phyloP scores from a whole-genome alignment of 768 basidiomycete genomes.

The Mycena pura region DNA sequence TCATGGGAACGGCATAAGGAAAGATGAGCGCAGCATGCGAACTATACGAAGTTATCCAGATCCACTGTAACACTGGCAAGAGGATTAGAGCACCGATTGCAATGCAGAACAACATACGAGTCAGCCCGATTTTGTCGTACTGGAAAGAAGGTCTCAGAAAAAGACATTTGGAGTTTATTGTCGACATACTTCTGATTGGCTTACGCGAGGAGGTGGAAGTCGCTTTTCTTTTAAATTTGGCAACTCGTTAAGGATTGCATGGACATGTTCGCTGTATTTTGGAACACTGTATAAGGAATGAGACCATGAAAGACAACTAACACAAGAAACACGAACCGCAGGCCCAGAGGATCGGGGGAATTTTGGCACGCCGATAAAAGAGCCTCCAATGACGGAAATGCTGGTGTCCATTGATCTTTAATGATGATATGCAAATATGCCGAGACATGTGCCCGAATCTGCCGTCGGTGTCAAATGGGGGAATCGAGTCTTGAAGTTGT shows the following conservation, averaged over 20 bases:
- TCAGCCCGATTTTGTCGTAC: constrained; percentile 89
- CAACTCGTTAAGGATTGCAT: constrained; percentile 62
- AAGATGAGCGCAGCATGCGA: constrained; percentile 77
- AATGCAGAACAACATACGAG: constrained; percentile 56
- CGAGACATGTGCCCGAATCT: constrained; percentile 78
- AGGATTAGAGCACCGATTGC: constrained; percentile 20
- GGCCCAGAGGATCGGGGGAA: constrained; percentile 62
- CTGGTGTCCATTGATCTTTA: constrained; percentile 71
- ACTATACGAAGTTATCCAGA: constrained; percentile 79
- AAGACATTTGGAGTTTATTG: no score
- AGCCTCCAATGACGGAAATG: constrained; percentile 59
- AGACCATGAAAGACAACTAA: constrained; percentile 1
- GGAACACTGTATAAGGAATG: constrained; percentile 48
- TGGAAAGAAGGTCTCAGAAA: constrained; percentile 40
- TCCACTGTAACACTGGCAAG: constrained; percentile 74
- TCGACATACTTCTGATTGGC: constrained; percentile 70
- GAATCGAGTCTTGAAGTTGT: not conserved
- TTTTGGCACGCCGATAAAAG: constrained; percentile 63
- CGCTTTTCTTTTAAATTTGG: constrained; percentile 77
- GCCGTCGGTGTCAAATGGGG: constrained; percentile 3
- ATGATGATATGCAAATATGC: constrained; percentile 66
- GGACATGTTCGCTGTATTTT: constrained; percentile 62
- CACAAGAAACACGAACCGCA: constrained; percentile 50
- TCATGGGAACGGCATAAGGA: constrained; percentile 76
- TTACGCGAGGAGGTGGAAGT: constrained; percentile 85